Evolutionary conservation across 2,329 filamentous ascomycete species (phyloP).

Genomic region (Ophiostoma tasmaniense): DNA sequence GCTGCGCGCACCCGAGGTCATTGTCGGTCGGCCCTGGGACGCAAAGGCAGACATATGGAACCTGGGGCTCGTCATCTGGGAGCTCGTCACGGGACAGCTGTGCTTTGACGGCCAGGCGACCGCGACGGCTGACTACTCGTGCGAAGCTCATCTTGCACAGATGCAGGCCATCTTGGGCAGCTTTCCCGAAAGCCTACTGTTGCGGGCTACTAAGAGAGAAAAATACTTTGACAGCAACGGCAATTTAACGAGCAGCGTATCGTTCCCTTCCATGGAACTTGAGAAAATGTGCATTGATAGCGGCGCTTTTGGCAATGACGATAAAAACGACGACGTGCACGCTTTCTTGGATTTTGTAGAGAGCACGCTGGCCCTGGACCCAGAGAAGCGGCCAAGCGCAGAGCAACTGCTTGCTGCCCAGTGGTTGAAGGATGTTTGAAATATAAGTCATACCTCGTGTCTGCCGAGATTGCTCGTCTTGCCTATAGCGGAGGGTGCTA

Average conservation of each 20-base stretch:
- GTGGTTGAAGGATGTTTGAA: neutral
- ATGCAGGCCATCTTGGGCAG: slow-evolving; percentile 12
- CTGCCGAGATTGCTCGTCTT: too few relatives aligned
- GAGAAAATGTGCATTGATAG: neutral
- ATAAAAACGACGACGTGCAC: neutral
- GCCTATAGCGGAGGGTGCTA: too few relatives aligned
- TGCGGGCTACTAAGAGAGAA: neutral
- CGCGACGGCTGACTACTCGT: slow-evolving; percentile 12
- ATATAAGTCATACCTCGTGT: too few relatives aligned
- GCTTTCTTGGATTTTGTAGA: slow-evolving; percentile 8
- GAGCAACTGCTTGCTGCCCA: neutral
- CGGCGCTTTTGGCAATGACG: slow-evolving; percentile 1
- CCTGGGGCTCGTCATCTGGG: slow-evolving; percentile 9
- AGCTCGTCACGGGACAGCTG: slow-evolving; percentile 9
- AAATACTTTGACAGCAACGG: neutral
- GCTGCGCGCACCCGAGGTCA: slow-evolving; percentile 12
- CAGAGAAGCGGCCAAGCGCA: slow-evolving; percentile 5
- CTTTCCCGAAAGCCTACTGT: slow-evolving; percentile 1
- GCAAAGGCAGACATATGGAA: slow-evolving; percentile 13
- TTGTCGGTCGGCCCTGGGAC: slow-evolving; percentile 10
- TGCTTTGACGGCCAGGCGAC: slow-evolving; percentile 14
- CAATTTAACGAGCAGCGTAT: neutral
- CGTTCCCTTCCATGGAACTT: slow-evolving; percentile 2
- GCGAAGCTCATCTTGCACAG: slow-evolving; percentile 9
- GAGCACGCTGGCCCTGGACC: slow-evolving; percentile 9